Evolutionary conservation across 139 green algal genomes (phyloP), one percentile per base, ranked within the genome.

Genomic region (Yamagishiella unicocca): DNA sequence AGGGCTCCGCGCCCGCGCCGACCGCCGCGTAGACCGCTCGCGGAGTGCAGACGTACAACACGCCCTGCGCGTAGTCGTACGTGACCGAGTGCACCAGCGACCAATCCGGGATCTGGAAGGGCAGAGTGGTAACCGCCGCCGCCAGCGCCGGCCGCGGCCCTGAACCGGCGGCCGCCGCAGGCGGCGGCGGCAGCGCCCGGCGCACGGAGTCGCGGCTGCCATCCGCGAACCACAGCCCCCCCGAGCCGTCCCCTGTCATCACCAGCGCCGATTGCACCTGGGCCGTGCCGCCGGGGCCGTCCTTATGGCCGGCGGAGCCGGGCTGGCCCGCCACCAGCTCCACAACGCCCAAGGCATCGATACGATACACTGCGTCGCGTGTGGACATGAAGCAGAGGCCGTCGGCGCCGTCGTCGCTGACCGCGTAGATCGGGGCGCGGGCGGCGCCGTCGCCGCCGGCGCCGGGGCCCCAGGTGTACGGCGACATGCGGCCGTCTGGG

Each of bases 341-440:
- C 29, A 82, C 33, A 6, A 46, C 0, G 12, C 42, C 50, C 9
- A 2, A 4, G 31, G 74, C 22, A 31, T 68, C 74, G n/a, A 82
- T n/a, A 14, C 50, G 50, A n/a, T 45, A 35, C 33, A 82, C 17
- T 10, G 46, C 33, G n/a, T 67, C 74, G 21, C 74, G 46, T 12
- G 74, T 82, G 42, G 74, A 61, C 4, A 82, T 46, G 74, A 53
- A 82, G 74, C 74, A 82, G 46, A 64, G 27, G 72, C 40, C 55
- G 37, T 40, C 70, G 37, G 21, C 42, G 37, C 70, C 70, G 7
- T 21, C 38, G 43, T 62, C 72, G n/a, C 43, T 0, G 27, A 80
- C 25, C 12, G 45, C 72, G n/a, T 43, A 62, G 19, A 62, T 43
- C 72, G 72, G 72, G 27, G 45, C 42, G 43, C 43, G 43, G 9